Percentiles rank a stretch among this genome's conserved stretches.
These are phyloP conservation scores for Ophidiomyces ophidiicola DNA, from an alignment of 2,329 filamentous ascomycete genomes.

Conservation along the genomic window DNA sequence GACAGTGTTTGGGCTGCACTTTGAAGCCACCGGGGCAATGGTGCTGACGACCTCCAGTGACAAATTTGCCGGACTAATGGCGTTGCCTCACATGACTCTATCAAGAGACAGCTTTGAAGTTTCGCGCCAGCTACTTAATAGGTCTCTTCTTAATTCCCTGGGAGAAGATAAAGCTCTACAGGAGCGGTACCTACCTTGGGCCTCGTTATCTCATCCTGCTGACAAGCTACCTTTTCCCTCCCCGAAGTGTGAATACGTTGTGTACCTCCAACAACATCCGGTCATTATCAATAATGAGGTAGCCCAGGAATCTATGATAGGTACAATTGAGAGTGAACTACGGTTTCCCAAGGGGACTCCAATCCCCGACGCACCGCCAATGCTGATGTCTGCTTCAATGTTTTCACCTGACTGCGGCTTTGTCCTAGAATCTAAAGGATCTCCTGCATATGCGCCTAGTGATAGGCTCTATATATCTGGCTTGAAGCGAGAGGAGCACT, in stretches of 20 bases:
- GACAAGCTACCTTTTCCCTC: constrained; percentile 38
- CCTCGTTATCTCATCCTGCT: constrained; percentile 51
- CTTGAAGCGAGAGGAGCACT: constrained; percentile 46
- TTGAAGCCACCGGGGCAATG: constrained; percentile 64
- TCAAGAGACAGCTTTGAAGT: constrained; percentile 42
- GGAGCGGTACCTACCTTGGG: constrained; percentile 58
- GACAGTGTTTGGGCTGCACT: constrained; percentile 72
- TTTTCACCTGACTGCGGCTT: constrained; percentile 59
- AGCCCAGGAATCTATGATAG: constrained; percentile 29
- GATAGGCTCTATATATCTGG: constrained; percentile 44
- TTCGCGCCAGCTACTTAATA: constrained; percentile 56
- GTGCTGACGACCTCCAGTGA: constrained; percentile 82
- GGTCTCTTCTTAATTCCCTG: constrained; percentile 57
- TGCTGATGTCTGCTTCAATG: constrained; percentile 48
- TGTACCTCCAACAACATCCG: constrained; percentile 60
- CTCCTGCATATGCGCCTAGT: constrained; percentile 42
- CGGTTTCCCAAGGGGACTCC: constrained; percentile 47
- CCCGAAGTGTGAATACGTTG: constrained; percentile 77
- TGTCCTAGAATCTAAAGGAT: constrained; percentile 48
- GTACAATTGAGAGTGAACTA: constrained; percentile 47
- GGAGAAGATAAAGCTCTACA: constrained; percentile 47
- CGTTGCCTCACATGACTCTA: constrained; percentile 68
- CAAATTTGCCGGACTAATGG: constrained; percentile 86
- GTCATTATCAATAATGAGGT: constrained; percentile 23
- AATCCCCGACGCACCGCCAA: constrained; percentile 39